Evolutionary conservation across 345 rosid species (phyloP).

Genomic region (Heritiera littoralis): DNA sequence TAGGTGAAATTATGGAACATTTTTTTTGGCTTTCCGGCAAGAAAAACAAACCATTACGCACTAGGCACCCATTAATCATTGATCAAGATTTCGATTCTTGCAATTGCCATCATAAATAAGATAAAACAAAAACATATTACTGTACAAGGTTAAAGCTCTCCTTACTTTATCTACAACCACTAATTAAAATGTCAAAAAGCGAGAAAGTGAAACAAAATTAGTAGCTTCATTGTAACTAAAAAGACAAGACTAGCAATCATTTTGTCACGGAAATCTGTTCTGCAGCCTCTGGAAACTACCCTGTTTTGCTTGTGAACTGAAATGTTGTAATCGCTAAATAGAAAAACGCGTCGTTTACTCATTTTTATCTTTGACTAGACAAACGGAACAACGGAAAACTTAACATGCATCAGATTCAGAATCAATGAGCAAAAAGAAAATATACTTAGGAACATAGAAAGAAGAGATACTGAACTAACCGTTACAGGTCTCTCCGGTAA

Average conservation of each 20-base stretch:
- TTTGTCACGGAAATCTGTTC: not conserved
- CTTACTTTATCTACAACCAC: not conserved
- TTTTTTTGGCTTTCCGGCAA: not conserved
- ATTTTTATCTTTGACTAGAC: not conserved
- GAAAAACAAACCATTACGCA: not conserved
- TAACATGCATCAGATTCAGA: not conserved
- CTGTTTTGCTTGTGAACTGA: constrained; percentile 1
- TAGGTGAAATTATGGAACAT: not conserved
- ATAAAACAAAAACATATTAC: not conserved
- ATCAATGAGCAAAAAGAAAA: not conserved
- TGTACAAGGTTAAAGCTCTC: not conserved
- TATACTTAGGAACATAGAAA: not conserved
- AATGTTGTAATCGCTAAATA: not conserved
- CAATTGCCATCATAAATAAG: not conserved
- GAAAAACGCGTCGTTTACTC: not conserved
- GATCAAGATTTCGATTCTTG: not conserved
- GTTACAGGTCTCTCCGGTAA: constrained; percentile 75
- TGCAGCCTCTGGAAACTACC: not conserved
- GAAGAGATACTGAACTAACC: constrained; percentile 36
- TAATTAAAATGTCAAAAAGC: not conserved
- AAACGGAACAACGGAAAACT: not conserved
- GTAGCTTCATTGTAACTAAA: not conserved
- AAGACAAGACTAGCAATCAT: not conserved
- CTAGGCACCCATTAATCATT: not conserved
- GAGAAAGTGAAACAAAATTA: not conserved